These are phyloP conservation scores for Podaxis rugospora DNA, from an alignment of 768 basidiomycete genomes.

Conservation along the genomic window DNA sequence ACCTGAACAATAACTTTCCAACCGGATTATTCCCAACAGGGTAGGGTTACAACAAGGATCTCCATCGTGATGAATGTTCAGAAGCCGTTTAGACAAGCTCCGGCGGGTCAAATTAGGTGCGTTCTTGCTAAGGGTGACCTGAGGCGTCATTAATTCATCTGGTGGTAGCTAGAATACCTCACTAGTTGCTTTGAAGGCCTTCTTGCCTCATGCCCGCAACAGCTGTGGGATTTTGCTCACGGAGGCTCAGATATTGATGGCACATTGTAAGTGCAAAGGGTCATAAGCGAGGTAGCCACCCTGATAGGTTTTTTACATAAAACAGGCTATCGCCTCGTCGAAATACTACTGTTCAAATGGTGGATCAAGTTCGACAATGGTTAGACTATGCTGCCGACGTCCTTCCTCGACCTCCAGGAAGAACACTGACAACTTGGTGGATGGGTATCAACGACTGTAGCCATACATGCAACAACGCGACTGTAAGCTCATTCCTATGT, in stretches of 20 bases:
- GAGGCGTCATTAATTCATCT: not conserved
- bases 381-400: not conserved
- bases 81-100: not conserved
- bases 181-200: constrained; percentile 3
- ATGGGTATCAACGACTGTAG: not conserved
- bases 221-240: constrained; percentile 7
- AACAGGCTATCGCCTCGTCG: not conserved
- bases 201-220: not conserved
- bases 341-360: constrained; percentile 1
- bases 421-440: constrained; percentile 6
- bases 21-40: constrained; percentile 1
- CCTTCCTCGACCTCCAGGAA: not conserved
- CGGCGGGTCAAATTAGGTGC: constrained; percentile 8
- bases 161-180: not conserved
- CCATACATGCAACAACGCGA: not conserved
- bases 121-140: not conserved
- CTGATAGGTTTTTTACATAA: not conserved
- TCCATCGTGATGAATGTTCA: not conserved
- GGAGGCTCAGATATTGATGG: not conserved
- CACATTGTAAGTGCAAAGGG: not conserved
- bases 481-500: not conserved
- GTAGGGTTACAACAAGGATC: not conserved
- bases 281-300: not conserved
- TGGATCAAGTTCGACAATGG: constrained; percentile 4
- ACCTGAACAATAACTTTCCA: not conserved